These are phyloP conservation scores for Penicillium nucicola DNA, from an alignment of 495 filamentous ascomycete species.

Conservation along the genomic window DNA sequence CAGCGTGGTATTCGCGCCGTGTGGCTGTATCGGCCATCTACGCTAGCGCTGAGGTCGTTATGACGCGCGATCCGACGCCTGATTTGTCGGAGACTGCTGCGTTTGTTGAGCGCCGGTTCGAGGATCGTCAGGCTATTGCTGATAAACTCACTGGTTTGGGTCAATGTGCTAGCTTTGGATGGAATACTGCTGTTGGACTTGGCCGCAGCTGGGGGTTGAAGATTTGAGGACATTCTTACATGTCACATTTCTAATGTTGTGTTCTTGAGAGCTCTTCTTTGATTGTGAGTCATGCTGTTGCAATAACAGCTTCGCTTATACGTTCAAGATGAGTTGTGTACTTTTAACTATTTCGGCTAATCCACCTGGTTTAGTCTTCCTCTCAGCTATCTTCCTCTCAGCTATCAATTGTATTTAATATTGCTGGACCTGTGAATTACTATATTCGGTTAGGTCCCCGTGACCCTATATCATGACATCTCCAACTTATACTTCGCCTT, in stretches of 20 bases:
- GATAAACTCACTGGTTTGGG: slow-evolving; percentile 56
- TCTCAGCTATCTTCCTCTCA: too few species aligned
- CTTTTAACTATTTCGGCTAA: background rate
- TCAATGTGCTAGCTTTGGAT: slow-evolving; percentile 77
- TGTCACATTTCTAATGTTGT: too few species aligned
- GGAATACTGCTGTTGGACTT: slow-evolving; percentile 45
- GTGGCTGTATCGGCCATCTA: slow-evolving; percentile 76
- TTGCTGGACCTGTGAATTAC: too few species aligned
- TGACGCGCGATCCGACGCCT: slow-evolving; percentile 76
- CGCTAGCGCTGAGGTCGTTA: slow-evolving; percentile 81
- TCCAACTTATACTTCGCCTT: too few species aligned
- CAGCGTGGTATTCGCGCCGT: slow-evolving; percentile 88
- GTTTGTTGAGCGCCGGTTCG: slow-evolving; percentile 74
- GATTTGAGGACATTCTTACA: slow-evolving; percentile 21
- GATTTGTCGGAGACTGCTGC: slow-evolving; percentile 69
- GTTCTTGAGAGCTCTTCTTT: background rate
- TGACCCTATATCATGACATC: too few species aligned
- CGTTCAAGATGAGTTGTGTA: background rate
- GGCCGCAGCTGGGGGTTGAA: slow-evolving; percentile 48
- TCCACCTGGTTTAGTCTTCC: background rate
- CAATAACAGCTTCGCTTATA: background rate
- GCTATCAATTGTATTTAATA: slow-evolving; percentile 2
- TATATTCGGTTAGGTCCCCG: too few species aligned
- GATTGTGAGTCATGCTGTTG: too few species aligned
- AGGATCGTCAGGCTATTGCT: slow-evolving; percentile 61